Evolutionary conservation across 352 stramenopile genomes (phyloP), one percentile per base, ranked within the genome.

Genomic region (Pythium phragmitis): DNA sequence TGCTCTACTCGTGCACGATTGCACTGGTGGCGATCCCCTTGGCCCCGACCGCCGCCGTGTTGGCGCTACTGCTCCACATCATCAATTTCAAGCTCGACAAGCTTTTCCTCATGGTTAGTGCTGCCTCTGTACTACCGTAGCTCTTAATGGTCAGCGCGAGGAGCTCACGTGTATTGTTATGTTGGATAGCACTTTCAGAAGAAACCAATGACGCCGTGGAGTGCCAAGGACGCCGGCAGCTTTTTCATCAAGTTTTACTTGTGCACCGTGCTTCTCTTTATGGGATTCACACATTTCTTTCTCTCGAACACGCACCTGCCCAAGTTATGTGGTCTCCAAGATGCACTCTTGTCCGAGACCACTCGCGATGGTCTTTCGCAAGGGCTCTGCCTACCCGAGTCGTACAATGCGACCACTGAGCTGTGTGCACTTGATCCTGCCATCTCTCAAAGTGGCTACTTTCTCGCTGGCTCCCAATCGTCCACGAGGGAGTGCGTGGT

Each of bases 201-300:
- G 58, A 95, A 95, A 39, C 80, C 86, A 14, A 73, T 68, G 11
- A 88, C 58, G 30, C 84, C 80, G 3, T 92, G 83, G 84, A 86
- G 71, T 30, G 85, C 85, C 7, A 91, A 88, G 47, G 83, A 90
- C 51, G 84, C 83, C 0, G 86, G 82, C 19, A 87, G 69, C 63
- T 95, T 93, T 49, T 95, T 95, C 70, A 87, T 95, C 70, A 95
- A 95, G 69, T 90, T 93, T 51, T 95, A 89, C 73, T 88, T 89
- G 56, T 84, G 78, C 50, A 89, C 84, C 0, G 72, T 91, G 17
- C 41, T 75, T 30, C 79, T 94, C 54, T 90, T 84, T 45, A 60
- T 92, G 34, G 37, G 23, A 0, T 87, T 86, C 63, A 77, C 79
- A 7, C 82, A 88, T 28, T 92, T 78, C 52, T 79, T 92, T 30